Conservation (phyloP, 306 rosid species). For the Fagus crenata region DNA sequence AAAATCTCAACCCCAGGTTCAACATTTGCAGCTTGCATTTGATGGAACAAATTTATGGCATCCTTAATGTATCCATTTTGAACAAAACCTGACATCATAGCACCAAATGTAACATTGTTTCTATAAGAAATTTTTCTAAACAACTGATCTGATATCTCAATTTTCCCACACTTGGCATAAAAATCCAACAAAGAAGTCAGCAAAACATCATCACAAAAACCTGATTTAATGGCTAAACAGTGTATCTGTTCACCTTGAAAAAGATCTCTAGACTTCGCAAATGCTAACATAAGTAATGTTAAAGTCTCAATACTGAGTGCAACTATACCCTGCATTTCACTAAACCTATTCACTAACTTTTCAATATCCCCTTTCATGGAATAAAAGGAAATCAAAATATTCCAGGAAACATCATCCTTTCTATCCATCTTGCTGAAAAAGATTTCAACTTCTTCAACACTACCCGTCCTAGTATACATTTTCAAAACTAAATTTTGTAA, state of each 20-base stretch:
- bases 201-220: conserved; percentile 46
- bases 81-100: conserved; percentile 57
- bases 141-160: conserved; percentile 37
- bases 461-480: no score
- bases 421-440: no score
- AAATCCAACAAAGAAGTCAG: conserved; percentile 51
- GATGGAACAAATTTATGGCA: conserved; percentile 43
- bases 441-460: conserved; percentile 33
- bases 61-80: conserved; percentile 48
- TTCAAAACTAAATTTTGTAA: no score
- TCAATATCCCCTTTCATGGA: no score
- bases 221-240: conserved; percentile 39
- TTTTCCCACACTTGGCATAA: conserved; percentile 44
- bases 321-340: no score
- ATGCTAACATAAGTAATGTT: conserved; percentile 44
- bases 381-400: no score
- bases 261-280: conserved; percentile 37
- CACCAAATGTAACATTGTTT: conserved; percentile 45
- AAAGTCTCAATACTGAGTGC: no score
- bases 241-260: conserved; percentile 42
- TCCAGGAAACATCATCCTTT: no score
- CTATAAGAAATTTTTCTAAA: conserved; percentile 36
- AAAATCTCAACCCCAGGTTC: conserved; percentile 37
- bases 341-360: no score
- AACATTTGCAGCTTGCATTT: conserved; percentile 41